Evolutionary conservation across 2,329 filamentous ascomycete genomes (phyloP), one percentile per base, ranked within the genome.

Genomic region (Fusarium tricinctum): DNA sequence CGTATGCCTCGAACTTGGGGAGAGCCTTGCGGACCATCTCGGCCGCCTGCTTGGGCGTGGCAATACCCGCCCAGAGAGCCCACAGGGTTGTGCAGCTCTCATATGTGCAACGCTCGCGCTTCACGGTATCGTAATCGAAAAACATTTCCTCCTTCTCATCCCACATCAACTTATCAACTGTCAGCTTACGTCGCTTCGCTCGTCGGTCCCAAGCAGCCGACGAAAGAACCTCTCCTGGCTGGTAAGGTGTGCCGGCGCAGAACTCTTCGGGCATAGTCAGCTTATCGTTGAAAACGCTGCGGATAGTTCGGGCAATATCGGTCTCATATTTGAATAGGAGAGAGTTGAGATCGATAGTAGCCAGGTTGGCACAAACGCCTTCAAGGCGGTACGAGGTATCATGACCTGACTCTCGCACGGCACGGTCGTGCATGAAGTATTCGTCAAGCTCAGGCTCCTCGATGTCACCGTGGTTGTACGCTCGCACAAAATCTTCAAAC

Each of bases 291-390:
- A 98, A 98, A 71, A 93, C 85, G 48, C 86, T 91, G 57, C 93
- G 92, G 73, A 99, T 97, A 10, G 89, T 91, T 64, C 92, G 89
- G 4, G 92, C 91, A 77, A 99, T 97, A 75, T 99, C 96, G 30
- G 90, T 90, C 81, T 99, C 96, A 76, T 98, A 98, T 81, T 98
- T 98, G 87, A 96, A 99, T 28, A 99, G 83, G 30, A 97, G 85
- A 28, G 94, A 96, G 81, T 99, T 98, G 56, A 98, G 86, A 76
- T 99, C 96, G 61, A 98, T 93, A 0, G 94, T 97, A 13, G 94
- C 96, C 26, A 98, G 84, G 76, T 97, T 89, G 13, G 93, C 96
- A 73, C 92, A 94, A 23, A 97, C 86, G 46, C 89, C 91, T 80
- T 98, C 96, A 20, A 99, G 85, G 19, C 96, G 92, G 80, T 98